These are phyloP conservation scores for Keqinozyma sinolaborantium DNA, from an alignment of 1,139 yeast genomes.

Conservation along the genomic window DNA sequence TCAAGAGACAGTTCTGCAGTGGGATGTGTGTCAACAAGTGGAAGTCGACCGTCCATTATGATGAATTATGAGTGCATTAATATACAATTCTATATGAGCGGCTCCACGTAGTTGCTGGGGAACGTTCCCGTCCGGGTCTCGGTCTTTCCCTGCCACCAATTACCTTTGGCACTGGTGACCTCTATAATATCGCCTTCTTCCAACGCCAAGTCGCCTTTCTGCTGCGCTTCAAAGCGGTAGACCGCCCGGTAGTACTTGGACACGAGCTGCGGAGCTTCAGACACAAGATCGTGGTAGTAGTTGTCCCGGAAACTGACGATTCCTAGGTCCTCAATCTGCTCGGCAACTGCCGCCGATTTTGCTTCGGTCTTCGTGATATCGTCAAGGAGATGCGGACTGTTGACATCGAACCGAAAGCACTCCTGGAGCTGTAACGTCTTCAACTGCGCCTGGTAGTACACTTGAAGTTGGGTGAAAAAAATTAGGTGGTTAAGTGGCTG, in stretches of 20 bases:
- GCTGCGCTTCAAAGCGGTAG: constrained; percentile 27
- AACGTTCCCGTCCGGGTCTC: constrained; percentile 48
- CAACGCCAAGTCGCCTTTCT: constrained; percentile 47
- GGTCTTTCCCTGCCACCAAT: constrained; percentile 63
- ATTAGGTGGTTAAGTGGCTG: constrained; percentile 5
- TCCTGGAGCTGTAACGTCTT: constrained; percentile 1
- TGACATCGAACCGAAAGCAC: not conserved
- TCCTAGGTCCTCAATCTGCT: constrained; percentile 15
- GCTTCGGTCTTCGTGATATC: constrained; percentile 8
- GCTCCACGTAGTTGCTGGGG: constrained; percentile 51
- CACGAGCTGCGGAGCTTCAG: constrained; percentile 1
- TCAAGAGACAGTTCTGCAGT: constrained; percentile 38
- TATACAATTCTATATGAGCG: constrained; percentile 7
- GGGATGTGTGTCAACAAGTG: constrained; percentile 33
- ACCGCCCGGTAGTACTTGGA: constrained; percentile 26
- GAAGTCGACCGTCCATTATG: constrained; percentile 6
- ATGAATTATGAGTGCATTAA: constrained; percentile 15
- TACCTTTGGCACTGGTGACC: constrained; percentile 38
- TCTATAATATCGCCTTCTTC: constrained; percentile 45
- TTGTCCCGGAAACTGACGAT: constrained; percentile 20
- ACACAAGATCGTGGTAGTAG: constrained; percentile 11
- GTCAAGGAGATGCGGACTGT: not conserved
- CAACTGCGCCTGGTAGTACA: constrained; percentile 23
- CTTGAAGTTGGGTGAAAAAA: constrained; percentile 15
- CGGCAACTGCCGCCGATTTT: constrained; percentile 10